Evolutionary conservation across 2,329 filamentous ascomycete species (phyloP).

Genomic region (Nannizzia gypsea): DNA sequence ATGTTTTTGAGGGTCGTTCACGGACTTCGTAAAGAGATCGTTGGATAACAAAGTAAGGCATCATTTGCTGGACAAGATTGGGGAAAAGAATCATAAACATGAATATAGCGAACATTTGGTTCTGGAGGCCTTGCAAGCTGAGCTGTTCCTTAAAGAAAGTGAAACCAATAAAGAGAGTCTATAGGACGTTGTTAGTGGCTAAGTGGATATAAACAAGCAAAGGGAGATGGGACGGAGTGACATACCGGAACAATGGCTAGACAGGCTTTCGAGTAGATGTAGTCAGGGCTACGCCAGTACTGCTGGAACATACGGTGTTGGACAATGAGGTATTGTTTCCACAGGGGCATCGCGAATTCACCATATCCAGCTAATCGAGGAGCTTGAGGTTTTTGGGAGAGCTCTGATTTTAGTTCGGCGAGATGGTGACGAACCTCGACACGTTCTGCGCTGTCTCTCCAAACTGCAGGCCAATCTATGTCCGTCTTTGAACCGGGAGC

Average conservation of each 20-base stretch:
- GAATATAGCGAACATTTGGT: constrained; percentile 86
- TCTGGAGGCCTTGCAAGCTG: constrained; percentile 69
- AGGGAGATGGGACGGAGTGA: constrained; percentile 1
- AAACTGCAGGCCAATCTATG: constrained; percentile 43
- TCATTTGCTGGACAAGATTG: constrained; percentile 41
- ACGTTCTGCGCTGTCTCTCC: constrained; percentile 46
- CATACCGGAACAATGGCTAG: constrained; percentile 49
- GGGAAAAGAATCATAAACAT: constrained; percentile 74
- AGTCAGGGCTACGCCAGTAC: constrained; percentile 81
- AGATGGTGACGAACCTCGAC: constrained; percentile 33
- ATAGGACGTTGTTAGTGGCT: constrained; percentile 3
- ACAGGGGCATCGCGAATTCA: constrained; percentile 72
- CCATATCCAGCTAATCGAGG: constrained; percentile 22
- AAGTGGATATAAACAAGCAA: neutral
- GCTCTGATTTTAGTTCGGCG: constrained; percentile 40
- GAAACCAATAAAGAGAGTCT: constrained; percentile 67
- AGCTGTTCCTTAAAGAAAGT: constrained; percentile 66
- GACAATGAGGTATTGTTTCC: constrained; percentile 54
- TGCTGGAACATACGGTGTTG: constrained; percentile 70
- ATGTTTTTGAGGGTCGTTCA: constrained; percentile 54
- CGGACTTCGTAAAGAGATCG: constrained; percentile 49
- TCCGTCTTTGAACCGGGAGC: constrained; percentile 48
- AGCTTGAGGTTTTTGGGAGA: constrained; percentile 20
- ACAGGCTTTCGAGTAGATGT: constrained; percentile 71
- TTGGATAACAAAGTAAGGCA: constrained; percentile 48